These are phyloP conservation scores for Cordyceps javanica DNA, from an alignment of 2,329 filamentous ascomycete genomes.

Conservation along the genomic window DNA sequence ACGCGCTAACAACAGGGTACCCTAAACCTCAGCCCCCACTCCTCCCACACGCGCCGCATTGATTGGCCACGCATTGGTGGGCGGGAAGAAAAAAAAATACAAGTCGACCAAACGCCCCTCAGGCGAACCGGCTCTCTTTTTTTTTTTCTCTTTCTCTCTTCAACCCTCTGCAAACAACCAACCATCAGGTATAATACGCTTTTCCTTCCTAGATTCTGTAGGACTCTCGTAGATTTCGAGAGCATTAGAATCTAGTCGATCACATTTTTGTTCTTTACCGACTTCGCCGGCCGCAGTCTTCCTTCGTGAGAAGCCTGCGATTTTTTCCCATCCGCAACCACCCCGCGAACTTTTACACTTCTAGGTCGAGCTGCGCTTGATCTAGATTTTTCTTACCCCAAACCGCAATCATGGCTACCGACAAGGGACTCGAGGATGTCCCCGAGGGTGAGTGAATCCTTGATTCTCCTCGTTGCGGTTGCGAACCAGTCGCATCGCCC, in stretches of 20 bases:
- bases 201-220: conserved; percentile 35
- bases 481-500: conserved; percentile 1
- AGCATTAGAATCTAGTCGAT: conserved; percentile 41
- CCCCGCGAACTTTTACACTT: conserved; percentile 37
- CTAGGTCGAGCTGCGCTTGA: conserved; percentile 77
- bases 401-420: conserved; percentile 95
- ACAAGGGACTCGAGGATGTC: conserved; percentile 97
- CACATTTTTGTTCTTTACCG: conserved; percentile 22
- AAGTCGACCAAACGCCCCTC: conserved; percentile 32
- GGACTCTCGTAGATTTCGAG: conserved; percentile 39
- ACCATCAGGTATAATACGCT: conserved; percentile 24
- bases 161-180: conserved; percentile 25
- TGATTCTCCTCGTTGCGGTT: not conserved
- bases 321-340: conserved; percentile 29
- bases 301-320: conserved; percentile 28
- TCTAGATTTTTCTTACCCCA: conserved; percentile 49
- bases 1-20: conserved; percentile 21
- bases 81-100: conserved; percentile 29
- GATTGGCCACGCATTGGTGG: conserved; percentile 18
- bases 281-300: conserved; percentile 27
- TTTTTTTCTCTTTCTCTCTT: conserved; percentile 19
- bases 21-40: conserved; percentile 14
- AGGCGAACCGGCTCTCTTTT: conserved; percentile 33
- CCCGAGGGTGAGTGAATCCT: conserved; percentile 71
- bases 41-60: conserved; percentile 3